phyloP scores from a whole-genome alignment of 805 yeast species.

The Candida sakaeoensis region DNA sequence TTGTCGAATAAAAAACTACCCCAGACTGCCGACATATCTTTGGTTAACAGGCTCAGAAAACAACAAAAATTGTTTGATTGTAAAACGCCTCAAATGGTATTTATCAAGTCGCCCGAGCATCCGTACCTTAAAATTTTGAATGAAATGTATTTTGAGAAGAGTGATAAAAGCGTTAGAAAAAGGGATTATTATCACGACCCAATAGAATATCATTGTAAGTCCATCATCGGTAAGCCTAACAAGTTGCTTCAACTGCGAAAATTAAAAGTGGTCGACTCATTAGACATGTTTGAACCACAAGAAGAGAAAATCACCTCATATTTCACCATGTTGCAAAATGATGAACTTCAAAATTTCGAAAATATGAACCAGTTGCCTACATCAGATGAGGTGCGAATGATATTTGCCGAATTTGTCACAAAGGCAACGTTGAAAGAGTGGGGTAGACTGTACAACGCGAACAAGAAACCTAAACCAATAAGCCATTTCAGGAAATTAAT shows the following conservation, averaged over 20 bases:
- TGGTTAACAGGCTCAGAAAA: slow-evolving; percentile 2
- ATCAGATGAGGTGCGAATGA: not conserved
- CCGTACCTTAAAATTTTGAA: slow-evolving; percentile 8
- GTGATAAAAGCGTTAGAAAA: slow-evolving; percentile 6
- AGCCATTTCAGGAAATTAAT: not conserved
- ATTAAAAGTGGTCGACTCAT: not conserved
- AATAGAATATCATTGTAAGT: not conserved
- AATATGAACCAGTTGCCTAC: slow-evolving; percentile 1
- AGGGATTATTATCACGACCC: slow-evolving; percentile 1
- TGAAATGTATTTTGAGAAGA: not conserved
- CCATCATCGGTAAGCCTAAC: not conserved
- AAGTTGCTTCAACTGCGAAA: not conserved
- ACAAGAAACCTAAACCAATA: not conserved
- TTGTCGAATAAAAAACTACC: not conserved
- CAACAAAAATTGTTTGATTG: slow-evolving; percentile 11
- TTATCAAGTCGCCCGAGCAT: slow-evolving; percentile 16
- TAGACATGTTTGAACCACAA: slow-evolving; percentile 1
- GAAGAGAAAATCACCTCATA: not conserved
- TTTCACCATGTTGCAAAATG: slow-evolving; percentile 1
- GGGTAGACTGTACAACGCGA: not conserved
- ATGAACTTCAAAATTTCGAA: not conserved
- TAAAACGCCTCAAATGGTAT: slow-evolving; percentile 24
- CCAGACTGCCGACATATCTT: not conserved
- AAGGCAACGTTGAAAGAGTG: not conserved
- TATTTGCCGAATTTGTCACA: not conserved